Conservation (phyloP, 177 flowering plant genomes). For the Vitis hybrid region DNA sequence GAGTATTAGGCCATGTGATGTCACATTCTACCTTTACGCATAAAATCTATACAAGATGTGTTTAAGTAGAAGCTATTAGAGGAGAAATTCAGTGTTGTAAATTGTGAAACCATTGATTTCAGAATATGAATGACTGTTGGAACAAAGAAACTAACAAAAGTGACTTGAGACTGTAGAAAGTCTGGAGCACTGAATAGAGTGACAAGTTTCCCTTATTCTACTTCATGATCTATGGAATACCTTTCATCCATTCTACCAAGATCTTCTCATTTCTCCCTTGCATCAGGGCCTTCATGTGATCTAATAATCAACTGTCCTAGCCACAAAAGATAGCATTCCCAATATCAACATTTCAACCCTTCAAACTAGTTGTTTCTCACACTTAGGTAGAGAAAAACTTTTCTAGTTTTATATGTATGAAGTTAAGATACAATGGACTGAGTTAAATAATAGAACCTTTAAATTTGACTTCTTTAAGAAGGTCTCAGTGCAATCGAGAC, state of each 20-base stretch:
- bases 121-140: neutral
- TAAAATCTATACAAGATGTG: no score
- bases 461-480: slow-evolving; percentile 20
- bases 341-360: neutral
- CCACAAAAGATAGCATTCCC: neutral
- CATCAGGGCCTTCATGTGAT: slow-evolving; percentile 33
- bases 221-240: slow-evolving; percentile 27
- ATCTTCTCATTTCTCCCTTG: slow-evolving; percentile 15
- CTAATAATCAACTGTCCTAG: slow-evolving; percentile 25
- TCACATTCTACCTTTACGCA: no score
- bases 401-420: no score
- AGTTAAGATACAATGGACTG: no score
- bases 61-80: neutral
- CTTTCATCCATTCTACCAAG: slow-evolving; percentile 19
- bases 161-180: slow-evolving; percentile 19
- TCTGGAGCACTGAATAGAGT: slow-evolving; percentile 36
- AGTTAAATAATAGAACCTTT: slow-evolving; percentile 16
- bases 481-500: slow-evolving; percentile 30
- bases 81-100: neutral
- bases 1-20: no score
- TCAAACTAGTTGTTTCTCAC: no score
- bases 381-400: neutral
- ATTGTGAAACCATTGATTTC: neutral
- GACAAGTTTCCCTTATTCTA: slow-evolving; percentile 24
- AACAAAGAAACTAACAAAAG: neutral